Evolutionary conservation across 2,329 filamentous ascomycete genomes (phyloP).

Genomic region (Fusarium beomiforme): DNA sequence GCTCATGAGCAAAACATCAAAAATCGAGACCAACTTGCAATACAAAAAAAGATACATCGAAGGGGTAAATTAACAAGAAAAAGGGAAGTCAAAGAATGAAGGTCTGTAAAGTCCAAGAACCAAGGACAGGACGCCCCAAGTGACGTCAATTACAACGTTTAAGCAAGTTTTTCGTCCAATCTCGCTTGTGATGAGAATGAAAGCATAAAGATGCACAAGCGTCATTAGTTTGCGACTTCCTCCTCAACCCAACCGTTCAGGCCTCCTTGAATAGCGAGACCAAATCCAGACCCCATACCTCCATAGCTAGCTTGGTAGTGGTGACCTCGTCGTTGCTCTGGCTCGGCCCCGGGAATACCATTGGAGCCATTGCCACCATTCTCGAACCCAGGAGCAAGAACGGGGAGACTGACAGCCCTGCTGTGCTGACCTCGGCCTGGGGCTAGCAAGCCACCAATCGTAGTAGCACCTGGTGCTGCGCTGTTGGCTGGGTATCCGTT

Average conservation of each 20-base stretch:
- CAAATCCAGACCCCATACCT: conserved; percentile 68
- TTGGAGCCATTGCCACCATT: conserved; percentile 65
- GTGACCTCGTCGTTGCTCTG: conserved; percentile 67
- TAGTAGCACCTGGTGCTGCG: conserved; percentile 68
- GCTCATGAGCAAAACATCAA: conserved; percentile 26
- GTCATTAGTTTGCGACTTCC: conserved; percentile 66
- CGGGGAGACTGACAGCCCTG: conserved; percentile 89
- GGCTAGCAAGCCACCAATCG: conserved; percentile 80
- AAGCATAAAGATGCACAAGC: conserved; percentile 40
- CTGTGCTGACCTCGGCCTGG: conserved; percentile 75
- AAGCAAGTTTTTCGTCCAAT: conserved; percentile 48
- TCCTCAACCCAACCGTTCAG: conserved; percentile 76
- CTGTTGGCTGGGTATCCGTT: conserved; percentile 68
- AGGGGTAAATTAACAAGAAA: conserved; percentile 47
- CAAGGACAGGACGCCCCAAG: conserved; percentile 42
- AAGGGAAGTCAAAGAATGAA: conserved; percentile 44
- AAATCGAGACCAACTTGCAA: conserved; percentile 39
- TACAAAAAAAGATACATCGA: conserved; percentile 44
- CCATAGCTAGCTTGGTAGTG: conserved; percentile 73
- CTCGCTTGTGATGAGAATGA: conserved; percentile 33
- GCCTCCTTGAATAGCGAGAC: conserved; percentile 70
- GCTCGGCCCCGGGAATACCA: conserved; percentile 58
- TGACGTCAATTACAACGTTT: conserved; percentile 56
- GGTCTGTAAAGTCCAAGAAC: conserved; percentile 39
- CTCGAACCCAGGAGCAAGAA: conserved; percentile 71